Percentiles rank a stretch among this genome's conserved stretches.
Conservation (phyloP, 169 alveolate genomes). For the Eimeria acervulina region DNA sequence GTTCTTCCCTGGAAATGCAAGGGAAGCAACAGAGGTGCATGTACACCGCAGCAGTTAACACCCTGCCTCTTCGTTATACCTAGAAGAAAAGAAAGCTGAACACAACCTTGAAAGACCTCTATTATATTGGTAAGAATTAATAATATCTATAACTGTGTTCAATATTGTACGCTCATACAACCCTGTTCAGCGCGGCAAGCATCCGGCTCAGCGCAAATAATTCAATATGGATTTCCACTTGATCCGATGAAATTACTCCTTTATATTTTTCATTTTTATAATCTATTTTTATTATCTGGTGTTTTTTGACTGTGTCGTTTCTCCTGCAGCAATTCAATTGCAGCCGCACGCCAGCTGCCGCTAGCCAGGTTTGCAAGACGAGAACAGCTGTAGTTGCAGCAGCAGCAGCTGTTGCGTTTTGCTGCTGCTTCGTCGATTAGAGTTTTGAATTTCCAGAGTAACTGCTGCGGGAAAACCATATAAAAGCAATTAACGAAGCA, state of each 20-base stretch:
- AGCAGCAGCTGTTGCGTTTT: neutral
- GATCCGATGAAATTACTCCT: no score
- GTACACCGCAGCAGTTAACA: neutral
- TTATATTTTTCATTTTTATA: no score
- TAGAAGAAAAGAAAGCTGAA: no score
- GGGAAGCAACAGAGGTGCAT: neutral
- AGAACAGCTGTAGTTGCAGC: neutral
- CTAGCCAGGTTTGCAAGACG: neutral
- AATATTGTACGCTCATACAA: no score
- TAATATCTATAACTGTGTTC: no score
- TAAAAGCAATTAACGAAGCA: neutral
- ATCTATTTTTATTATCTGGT: neutral
- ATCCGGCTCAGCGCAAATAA: no score
- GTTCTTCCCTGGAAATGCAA: no score
- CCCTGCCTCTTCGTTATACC: neutral
- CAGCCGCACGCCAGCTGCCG: neutral
- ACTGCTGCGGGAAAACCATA: neutral
- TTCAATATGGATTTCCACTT: no score
- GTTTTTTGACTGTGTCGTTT: neutral
- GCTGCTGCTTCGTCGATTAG: neutral
- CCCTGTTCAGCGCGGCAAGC: no score
- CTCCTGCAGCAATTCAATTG: neutral
- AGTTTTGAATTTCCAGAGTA: neutral
- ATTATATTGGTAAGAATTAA: no score
- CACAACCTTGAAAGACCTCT: no score